phyloP scores from a whole-genome alignment of 2,329 filamentous ascomycete species.

The Botrytis aclada region DNA sequence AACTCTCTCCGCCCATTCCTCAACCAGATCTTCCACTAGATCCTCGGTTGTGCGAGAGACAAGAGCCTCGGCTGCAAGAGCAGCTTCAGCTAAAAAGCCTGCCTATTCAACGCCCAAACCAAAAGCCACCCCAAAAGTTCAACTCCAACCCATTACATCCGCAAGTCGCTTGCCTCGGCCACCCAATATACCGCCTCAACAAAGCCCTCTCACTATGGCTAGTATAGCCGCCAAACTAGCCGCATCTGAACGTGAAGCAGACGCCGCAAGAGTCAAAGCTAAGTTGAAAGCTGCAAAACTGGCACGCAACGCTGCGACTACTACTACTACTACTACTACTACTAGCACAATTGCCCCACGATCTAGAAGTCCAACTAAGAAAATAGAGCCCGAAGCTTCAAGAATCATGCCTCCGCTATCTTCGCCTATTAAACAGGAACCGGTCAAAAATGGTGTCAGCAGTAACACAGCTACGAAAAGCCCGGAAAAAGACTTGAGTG shows the following conservation, averaged over 20 bases:
- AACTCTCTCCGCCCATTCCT: constrained; percentile 4
- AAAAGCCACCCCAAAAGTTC: constrained; percentile 28
- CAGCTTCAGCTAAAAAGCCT: constrained; percentile 19
- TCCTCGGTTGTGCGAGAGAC: constrained; percentile 8
- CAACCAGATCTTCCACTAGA: constrained; percentile 9
- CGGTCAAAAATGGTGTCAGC: constrained; percentile 17
- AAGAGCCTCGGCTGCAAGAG: constrained; percentile 8
- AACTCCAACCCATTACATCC: constrained; percentile 21
- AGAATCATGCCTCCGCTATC: constrained; percentile 38
- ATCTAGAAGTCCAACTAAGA: constrained; percentile 11
- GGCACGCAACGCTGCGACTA: constrained; percentile 28
- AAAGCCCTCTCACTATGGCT: constrained; percentile 59
- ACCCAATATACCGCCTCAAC: constrained; percentile 40
- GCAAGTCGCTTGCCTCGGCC: constrained; percentile 34
- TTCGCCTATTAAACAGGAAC: constrained; percentile 28
- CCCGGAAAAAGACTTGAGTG: constrained; percentile 19
- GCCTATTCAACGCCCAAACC: constrained; percentile 17
- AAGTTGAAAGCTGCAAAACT: constrained; percentile 56
- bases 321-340: background rate
- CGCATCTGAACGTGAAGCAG: constrained; percentile 61
- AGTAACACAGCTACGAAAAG: constrained; percentile 2
- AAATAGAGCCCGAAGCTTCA: constrained; percentile 21
- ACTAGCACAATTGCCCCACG: background rate
- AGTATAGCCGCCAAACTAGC: constrained; percentile 62
- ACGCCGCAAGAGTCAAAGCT: constrained; percentile 60